Base-by-base conservation (phyloP, 2,329 filamentous ascomycete species). In the Phaeosphaeriaceae sp. region DNA sequence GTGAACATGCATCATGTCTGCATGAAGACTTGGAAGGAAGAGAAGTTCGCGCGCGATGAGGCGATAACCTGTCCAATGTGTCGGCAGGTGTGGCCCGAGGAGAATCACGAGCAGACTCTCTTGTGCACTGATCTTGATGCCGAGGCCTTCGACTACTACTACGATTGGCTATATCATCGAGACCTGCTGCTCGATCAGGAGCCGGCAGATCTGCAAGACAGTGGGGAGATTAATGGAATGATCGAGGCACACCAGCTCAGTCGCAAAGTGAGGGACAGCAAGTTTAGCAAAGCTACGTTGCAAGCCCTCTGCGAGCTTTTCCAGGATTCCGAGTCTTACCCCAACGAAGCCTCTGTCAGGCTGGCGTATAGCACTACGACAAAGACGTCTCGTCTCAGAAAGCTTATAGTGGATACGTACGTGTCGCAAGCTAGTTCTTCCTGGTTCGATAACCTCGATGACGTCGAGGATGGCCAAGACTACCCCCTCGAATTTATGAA, bases 1-100 rank as follows among this genome's bases (percentile, higher is more conserved):
- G 23, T 43, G 8, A 65, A 65, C 22, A 13, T 63, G 4, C 62
- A 67, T 26, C 7, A 43, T 2, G n/a, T 51, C 1, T 67, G 62
- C 49, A 49, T 60, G 7, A 15, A 56, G 13, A n/a, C 7, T 5
- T 63, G 58, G 60, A 19, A 22, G 24, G 11, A 28, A 15, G 3
- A 24, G 17, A 48, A 22, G 6, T 17, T 2, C 26, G 8, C 8
- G 15, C 3, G 3, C 11, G 9, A 7, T 1, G 51, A 47, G 13
- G 13, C 1, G 2, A 22, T 19, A 3, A 43, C 8, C 19, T 63
- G 59, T 51, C 61, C 61, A 0, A 32, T 58, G 35, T 66, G 56
- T 26, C 54, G 55, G 2, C 24, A 5, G 15, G 7, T 13, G 22
- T 53, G 40, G 51, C 26, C 7, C 17, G 4, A 19, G 11, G 23